These are phyloP conservation scores for Yamadazyma tumulicola DNA, from an alignment of 805 yeast species.

Conservation along the genomic window DNA sequence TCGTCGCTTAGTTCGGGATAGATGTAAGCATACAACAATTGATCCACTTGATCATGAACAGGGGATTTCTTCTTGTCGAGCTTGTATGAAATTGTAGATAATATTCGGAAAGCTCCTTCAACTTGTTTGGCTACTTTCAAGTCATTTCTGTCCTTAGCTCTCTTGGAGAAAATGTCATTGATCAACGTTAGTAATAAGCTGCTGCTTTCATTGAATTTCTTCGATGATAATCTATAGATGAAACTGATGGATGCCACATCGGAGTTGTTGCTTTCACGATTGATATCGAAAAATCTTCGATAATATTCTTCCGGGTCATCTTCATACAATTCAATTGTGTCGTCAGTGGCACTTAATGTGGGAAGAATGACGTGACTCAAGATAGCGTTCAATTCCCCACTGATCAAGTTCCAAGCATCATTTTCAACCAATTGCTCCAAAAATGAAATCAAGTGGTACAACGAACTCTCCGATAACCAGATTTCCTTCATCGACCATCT, in stretches of 20 bases:
- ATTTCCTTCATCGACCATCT: slow-evolving; percentile 34
- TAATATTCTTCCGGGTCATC: slow-evolving; percentile 46
- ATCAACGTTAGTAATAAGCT: slow-evolving; percentile 27
- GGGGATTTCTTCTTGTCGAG: slow-evolving; percentile 35
- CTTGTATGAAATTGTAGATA: slow-evolving; percentile 39
- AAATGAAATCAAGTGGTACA: slow-evolving; percentile 42
- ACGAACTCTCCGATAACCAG: slow-evolving; percentile 40
- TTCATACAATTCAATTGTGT: slow-evolving; percentile 40
- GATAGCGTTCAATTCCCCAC: slow-evolving; percentile 39
- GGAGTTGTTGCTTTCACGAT: slow-evolving; percentile 45
- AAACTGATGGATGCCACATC: slow-evolving; percentile 51
- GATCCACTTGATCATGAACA: slow-evolving; percentile 37
- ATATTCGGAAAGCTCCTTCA: slow-evolving; percentile 41
- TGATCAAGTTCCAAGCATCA: slow-evolving; percentile 34
- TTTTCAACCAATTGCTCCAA: slow-evolving; percentile 41
- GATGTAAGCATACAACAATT: slow-evolving; percentile 33
- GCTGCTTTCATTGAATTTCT: slow-evolving; percentile 38
- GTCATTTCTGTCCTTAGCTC: slow-evolving; percentile 26
- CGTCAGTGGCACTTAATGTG: slow-evolving; percentile 35
- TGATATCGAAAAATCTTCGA: slow-evolving; percentile 44
- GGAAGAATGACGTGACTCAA: slow-evolving; percentile 39
- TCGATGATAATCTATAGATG: slow-evolving; percentile 34
- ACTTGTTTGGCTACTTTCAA: slow-evolving; percentile 30
- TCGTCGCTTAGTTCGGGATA: slow-evolving; percentile 38
- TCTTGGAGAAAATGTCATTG: slow-evolving; percentile 32